phyloP scores from a whole-genome alignment of 202 grass and related monocot species.

The Setaria viridis region DNA sequence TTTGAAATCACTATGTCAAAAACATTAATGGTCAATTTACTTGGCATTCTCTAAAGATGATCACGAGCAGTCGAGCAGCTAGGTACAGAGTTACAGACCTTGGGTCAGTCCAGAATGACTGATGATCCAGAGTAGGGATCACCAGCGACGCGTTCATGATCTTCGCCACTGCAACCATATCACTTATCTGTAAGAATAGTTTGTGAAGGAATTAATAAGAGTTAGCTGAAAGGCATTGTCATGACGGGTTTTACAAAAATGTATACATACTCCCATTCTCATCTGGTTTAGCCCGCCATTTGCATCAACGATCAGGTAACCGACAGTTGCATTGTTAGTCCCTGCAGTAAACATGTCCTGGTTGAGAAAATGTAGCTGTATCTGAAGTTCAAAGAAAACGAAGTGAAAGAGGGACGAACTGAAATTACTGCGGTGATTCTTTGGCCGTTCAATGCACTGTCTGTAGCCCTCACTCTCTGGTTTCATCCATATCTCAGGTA shows the following conservation, averaged over 20 bases:
- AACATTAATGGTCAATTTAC: slow-evolving; percentile 31
- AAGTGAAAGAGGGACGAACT: background rate
- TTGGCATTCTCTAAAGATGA: slow-evolving; percentile 1
- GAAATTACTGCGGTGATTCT: slow-evolving; percentile 55
- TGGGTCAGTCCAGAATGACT: slow-evolving; percentile 82
- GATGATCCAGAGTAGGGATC: slow-evolving; percentile 73
- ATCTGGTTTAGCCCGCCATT: slow-evolving; percentile 93
- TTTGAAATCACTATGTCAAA: slow-evolving; percentile 67
- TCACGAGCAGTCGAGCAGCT: background rate
- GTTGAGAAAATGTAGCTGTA: background rate
- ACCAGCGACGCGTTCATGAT: slow-evolving; percentile 81
- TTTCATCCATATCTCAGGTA: slow-evolving; percentile 73
- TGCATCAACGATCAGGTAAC: slow-evolving; percentile 66
- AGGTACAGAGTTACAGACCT: slow-evolving; percentile 52
- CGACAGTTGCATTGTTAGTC: slow-evolving; percentile 51
- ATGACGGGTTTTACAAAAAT: background rate
- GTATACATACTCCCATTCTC: slow-evolving; percentile 73
- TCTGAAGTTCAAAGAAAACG: background rate
- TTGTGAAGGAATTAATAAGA: slow-evolving; percentile 45
- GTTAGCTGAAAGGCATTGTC: slow-evolving; percentile 41
- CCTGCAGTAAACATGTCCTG: slow-evolving; percentile 33
- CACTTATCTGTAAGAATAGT: slow-evolving; percentile 76
- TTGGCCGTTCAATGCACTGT: slow-evolving; percentile 59
- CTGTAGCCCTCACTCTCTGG: slow-evolving; percentile 52
- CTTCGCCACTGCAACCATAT: slow-evolving; percentile 87